Evolutionary conservation across 2,329 filamentous ascomycete species (phyloP), one percentile per base, ranked within the genome.

Genomic region (Phoma sp.): DNA sequence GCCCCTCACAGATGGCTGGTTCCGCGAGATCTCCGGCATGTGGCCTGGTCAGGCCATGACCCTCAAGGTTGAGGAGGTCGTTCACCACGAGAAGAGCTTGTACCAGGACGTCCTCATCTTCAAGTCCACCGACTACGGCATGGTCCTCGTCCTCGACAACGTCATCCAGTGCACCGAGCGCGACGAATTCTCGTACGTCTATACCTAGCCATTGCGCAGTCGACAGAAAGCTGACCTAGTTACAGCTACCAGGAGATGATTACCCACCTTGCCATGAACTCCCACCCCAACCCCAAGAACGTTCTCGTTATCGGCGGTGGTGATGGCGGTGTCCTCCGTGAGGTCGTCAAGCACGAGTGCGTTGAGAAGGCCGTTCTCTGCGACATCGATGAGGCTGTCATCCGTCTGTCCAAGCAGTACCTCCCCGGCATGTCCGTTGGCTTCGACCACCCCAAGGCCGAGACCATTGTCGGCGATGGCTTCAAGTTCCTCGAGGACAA

Each of bases 31-130:
- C 81, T 96, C 91, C 69, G 83, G 95, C 75, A 98, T 99, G 93
- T 99, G 95, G 95, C 93, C 95, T 60, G 92, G 95, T 77, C 95
- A 98, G 83, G 95, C 95, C 77, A 98, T 98, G 93, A 97, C 91
- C 68, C 89, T 76, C 59, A 72, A 76, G 64, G 95, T 99, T 80
- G 93, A 99, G 78, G 91, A 97, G 84, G 88, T 99, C 74, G 84
- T 99, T 61, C 93, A 97, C 85, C 93, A 98, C 84, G 95, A 99
- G 84, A 98, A 97, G 87, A 95, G 90, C 84, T 84, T 96, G 84
- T 99, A 97, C 84, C 95, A 99, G 81, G 95, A 99, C 75, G 93
- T 99, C 64, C 88, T 99, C 71, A 92, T 98, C 83, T 99, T 99
- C 83, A 90, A 99, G 84, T 96, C 92, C 69, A 96, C 89, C 82